These are phyloP conservation scores for Leccinum subtestaceum DNA, from an alignment of 768 basidiomycete species.

Conservation along the genomic window DNA sequence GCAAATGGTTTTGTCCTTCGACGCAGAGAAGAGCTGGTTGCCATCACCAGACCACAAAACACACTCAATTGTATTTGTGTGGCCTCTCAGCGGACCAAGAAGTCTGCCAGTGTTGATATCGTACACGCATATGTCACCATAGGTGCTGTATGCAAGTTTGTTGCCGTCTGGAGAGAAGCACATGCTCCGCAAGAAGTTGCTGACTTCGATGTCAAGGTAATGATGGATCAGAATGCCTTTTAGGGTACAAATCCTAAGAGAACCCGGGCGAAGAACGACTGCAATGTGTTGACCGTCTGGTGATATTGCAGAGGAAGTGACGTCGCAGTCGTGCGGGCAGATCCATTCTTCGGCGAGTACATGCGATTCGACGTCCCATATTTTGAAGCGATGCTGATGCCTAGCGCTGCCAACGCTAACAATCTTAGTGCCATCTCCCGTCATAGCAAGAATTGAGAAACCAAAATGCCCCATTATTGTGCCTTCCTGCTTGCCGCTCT, in stretches of 20 bases:
- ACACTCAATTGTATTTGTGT: too few relatives aligned
- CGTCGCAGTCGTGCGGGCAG: not conserved
- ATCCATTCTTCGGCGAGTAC: not conserved
- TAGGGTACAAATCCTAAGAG: not conserved
- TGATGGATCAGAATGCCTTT: not conserved
- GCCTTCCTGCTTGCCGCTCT: not conserved
- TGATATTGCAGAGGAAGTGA: not conserved
- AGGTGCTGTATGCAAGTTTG: not conserved
- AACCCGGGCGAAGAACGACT: not conserved
- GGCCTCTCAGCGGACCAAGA: too few relatives aligned
- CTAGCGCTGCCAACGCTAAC: not conserved
- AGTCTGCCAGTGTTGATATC: not conserved
- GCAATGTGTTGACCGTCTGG: not conserved
- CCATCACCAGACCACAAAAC: too few relatives aligned
- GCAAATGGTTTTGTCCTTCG: too few relatives aligned
- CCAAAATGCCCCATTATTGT: not conserved
- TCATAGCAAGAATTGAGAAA: not conserved
- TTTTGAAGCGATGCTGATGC: too few relatives aligned
- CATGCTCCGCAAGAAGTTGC: not conserved
- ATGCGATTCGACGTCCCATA: not conserved
- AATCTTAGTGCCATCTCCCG: not conserved
- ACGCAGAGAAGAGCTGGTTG: too few relatives aligned
- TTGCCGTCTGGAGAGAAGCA: not conserved
- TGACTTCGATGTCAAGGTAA: not conserved
- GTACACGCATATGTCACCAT: not conserved